These are phyloP conservation scores for Stagonosporopsis cucurbitacearum DNA, from an alignment of 2,329 filamentous ascomycete species.

Conservation along the genomic window DNA sequence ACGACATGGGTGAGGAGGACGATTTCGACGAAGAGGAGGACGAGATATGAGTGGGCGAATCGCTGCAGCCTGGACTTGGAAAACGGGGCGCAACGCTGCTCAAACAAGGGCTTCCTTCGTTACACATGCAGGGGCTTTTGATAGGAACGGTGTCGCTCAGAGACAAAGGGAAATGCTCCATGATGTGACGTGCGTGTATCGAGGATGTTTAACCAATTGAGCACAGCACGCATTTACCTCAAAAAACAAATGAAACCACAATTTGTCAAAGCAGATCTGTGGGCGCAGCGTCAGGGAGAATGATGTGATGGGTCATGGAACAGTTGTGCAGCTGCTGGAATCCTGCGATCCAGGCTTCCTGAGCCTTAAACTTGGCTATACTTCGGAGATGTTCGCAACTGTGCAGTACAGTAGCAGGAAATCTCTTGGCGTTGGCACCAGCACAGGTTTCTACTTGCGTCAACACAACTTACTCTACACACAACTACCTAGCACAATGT, in stretches of 20 bases:
- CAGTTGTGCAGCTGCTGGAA: neutral
- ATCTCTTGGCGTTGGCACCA: neutral
- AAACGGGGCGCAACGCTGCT: neutral
- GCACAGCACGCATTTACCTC: too few relatives aligned
- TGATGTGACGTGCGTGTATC: slow-evolving; percentile 12
- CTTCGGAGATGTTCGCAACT: too few relatives aligned
- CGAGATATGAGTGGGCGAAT: slow-evolving; percentile 67
- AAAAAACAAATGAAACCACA: neutral
- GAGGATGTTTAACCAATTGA: neutral
- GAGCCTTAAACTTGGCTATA: too few relatives aligned
- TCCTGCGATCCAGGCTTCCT: too few relatives aligned
- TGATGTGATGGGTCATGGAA: neutral
- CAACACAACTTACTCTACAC: neutral
- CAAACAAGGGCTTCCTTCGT: neutral
- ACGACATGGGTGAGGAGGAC: slow-evolving; percentile 96
- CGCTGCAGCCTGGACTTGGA: neutral
- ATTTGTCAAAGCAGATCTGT: neutral
- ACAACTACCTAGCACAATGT: slow-evolving; percentile 22
- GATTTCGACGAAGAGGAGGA: slow-evolving; percentile 97
- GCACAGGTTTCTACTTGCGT: neutral
- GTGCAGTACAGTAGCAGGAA: neutral
- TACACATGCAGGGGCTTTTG: too few relatives aligned
- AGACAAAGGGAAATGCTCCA: neutral
- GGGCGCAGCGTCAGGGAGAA: neutral
- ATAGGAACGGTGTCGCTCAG: slow-evolving; percentile 1